These are phyloP conservation scores for Entomortierella lignicola DNA, from an alignment of 192 early-diverging fungal genomes.

Conservation along the genomic window DNA sequence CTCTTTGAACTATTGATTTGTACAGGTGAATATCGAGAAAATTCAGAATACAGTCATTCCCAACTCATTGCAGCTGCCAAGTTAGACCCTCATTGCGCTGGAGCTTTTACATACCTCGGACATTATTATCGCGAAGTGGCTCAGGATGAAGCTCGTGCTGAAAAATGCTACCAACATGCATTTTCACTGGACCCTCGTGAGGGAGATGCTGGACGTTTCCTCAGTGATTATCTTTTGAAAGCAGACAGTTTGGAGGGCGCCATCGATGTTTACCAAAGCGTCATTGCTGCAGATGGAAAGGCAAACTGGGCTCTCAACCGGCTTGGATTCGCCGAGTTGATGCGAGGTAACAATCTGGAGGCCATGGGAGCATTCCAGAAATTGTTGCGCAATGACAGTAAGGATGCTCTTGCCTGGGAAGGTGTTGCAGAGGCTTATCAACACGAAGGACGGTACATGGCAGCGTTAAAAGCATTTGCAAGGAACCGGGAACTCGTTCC, in stretches of 20 bases:
- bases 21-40: constrained; percentile 61
- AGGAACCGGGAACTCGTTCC: constrained; percentile 77
- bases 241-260: constrained; percentile 61
- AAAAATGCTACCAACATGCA: constrained; percentile 86
- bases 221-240: constrained; percentile 73
- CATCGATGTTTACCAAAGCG: constrained; percentile 58
- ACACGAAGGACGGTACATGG: constrained; percentile 76
- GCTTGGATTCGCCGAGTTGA: constrained; percentile 79
- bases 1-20: background rate
- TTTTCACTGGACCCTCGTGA: constrained; percentile 76
- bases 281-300: constrained; percentile 54
- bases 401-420: constrained; percentile 77
- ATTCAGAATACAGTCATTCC: constrained; percentile 72
- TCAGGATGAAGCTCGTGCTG: constrained; percentile 74
- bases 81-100: constrained; percentile 68
- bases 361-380: constrained; percentile 84
- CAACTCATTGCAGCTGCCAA: constrained; percentile 80
- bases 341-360: constrained; percentile 57
- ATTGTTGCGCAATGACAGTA: constrained; percentile 78
- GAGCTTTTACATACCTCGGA: constrained; percentile 84
- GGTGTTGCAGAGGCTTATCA: constrained; percentile 82
- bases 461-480: constrained; percentile 80
- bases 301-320: constrained; percentile 83
- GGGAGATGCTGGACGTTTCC: constrained; percentile 69
- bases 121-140: constrained; percentile 80